These are phyloP conservation scores for Globisporangium ultimum DNA, from an alignment of 352 stramenopile genomes.

Conservation along the genomic window DNA sequence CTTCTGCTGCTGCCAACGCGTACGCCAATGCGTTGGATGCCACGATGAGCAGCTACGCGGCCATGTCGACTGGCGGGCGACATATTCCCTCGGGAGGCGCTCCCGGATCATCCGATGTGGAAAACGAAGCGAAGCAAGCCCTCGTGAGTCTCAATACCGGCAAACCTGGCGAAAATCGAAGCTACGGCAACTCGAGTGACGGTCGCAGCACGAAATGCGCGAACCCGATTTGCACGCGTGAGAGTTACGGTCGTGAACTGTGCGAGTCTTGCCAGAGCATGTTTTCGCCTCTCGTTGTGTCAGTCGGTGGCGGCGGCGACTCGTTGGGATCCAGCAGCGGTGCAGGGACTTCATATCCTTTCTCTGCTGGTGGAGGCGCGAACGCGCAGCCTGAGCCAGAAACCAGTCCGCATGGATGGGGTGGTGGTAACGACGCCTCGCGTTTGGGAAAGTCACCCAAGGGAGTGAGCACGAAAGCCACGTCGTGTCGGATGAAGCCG, in stretches of 20 bases:
- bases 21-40: slow-evolving; percentile 6
- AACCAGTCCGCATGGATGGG: slow-evolving; percentile 16
- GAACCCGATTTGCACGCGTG: slow-evolving; percentile 54
- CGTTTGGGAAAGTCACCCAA: slow-evolving; percentile 3
- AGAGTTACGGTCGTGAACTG: slow-evolving; percentile 53
- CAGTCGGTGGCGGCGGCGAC: slow-evolving; percentile 27
- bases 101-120: slow-evolving; percentile 8
- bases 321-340: not conserved
- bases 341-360: slow-evolving; percentile 18
- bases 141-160: slow-evolving; percentile 16
- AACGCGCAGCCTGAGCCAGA: slow-evolving; percentile 19
- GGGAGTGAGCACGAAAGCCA: slow-evolving; percentile 6
- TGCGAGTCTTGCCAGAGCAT: slow-evolving; percentile 61
- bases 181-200: slow-evolving; percentile 14
- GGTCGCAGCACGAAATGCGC: slow-evolving; percentile 23
- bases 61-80: not conserved
- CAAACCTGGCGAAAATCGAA: slow-evolving; percentile 14
- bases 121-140: slow-evolving; percentile 27
- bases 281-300: slow-evolving; percentile 48
- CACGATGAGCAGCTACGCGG: slow-evolving; percentile 1
- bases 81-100: not conserved
- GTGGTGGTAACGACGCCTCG: slow-evolving; percentile 5
- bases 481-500: slow-evolving; percentile 46
- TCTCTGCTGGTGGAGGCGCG: slow-evolving; percentile 6
- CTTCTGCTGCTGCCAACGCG: not conserved